Conservation (phyloP, 208 protist species). For the Wallacemonas sp. region DNA sequence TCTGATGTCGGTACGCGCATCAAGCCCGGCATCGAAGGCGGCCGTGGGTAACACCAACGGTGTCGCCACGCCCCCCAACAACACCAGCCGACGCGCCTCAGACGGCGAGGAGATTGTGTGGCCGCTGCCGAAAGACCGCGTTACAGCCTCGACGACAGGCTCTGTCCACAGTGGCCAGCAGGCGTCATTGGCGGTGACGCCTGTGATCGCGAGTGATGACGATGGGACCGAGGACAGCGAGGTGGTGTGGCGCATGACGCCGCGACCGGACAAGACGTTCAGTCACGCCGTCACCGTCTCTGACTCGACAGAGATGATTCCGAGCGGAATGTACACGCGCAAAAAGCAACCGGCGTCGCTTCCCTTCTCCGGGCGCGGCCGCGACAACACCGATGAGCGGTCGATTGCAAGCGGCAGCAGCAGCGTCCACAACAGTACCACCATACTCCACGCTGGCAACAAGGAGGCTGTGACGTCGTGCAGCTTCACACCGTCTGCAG, state of each 20-base stretch:
- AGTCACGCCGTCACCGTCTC: not conserved
- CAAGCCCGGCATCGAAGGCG: not conserved
- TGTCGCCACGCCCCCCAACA: not conserved
- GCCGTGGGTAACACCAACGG: not conserved
- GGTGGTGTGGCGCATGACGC: slow-evolving; percentile 14
- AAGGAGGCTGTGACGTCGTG: not conserved
- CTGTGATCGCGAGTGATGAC: not conserved
- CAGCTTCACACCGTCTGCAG: not conserved
- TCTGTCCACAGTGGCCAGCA: not conserved
- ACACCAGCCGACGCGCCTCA: slow-evolving; percentile 3
- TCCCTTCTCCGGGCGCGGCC: not conserved
- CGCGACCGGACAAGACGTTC: not conserved
- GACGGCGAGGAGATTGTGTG: slow-evolving; percentile 16
- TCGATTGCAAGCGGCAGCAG: not conserved
- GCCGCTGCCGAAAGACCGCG: slow-evolving; percentile 6
- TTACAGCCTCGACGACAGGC: not conserved
- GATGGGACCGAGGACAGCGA: slow-evolving; percentile 11
- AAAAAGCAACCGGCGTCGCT: slow-evolving; percentile 1
- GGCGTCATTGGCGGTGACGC: not conserved
- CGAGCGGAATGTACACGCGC: not conserved
- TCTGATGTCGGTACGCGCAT: not conserved
- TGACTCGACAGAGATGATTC: too few species aligned
- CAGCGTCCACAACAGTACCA: not conserved
- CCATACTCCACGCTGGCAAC: not conserved
- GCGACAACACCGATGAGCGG: slow-evolving; percentile 1